Percentiles rank a stretch among this genome's conserved stretches.
phyloP scores from a whole-genome alignment of 2,329 filamentous ascomycete species.

The Trichoderma afroharzianum region DNA sequence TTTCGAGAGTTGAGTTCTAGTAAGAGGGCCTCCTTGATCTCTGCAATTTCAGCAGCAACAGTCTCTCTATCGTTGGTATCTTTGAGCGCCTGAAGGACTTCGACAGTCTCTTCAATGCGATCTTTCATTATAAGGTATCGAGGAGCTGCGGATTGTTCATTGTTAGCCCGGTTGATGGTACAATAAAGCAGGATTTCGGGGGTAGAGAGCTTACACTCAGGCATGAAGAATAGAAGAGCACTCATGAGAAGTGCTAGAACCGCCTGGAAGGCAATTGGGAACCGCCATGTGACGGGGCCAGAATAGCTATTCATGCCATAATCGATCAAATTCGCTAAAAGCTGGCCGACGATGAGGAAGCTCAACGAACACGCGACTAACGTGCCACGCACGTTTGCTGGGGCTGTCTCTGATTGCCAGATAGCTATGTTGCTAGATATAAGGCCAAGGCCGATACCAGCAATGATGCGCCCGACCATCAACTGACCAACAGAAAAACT shows the following conservation, averaged over 20 bases:
- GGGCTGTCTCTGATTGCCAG: constrained; percentile 34
- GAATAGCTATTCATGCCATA: constrained; percentile 22
- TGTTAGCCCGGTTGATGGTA: constrained; percentile 25
- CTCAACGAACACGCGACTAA: constrained; percentile 24
- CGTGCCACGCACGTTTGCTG: constrained; percentile 3
- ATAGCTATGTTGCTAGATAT: constrained; percentile 23
- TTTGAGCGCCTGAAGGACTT: constrained; percentile 38
- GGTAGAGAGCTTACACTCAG: not conserved
- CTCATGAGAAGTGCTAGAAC: constrained; percentile 34
- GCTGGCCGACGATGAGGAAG: constrained; percentile 43
- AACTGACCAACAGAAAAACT: constrained; percentile 42
- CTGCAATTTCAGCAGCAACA: constrained; percentile 18
- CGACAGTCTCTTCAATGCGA: constrained; percentile 34
- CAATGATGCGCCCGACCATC: constrained; percentile 44
- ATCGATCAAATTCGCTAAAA: constrained; percentile 45
- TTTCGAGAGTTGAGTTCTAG: constrained; percentile 23
- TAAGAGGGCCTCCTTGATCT: constrained; percentile 11
- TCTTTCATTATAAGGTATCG: constrained; percentile 41
- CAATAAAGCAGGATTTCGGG: not conserved
- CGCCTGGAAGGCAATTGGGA: constrained; percentile 34
- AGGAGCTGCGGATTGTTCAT: constrained; percentile 29
- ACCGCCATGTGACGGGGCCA: constrained; percentile 30
- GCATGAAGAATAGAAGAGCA: constrained; percentile 31
- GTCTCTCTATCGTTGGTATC: constrained; percentile 24
- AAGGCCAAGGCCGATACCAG: constrained; percentile 29